A percentile compares a stretch with the other conserved stretches of the same genome.
Evolutionary conservation across 257 asterid species (phyloP).

Genomic region (Ballota nigra): DNA sequence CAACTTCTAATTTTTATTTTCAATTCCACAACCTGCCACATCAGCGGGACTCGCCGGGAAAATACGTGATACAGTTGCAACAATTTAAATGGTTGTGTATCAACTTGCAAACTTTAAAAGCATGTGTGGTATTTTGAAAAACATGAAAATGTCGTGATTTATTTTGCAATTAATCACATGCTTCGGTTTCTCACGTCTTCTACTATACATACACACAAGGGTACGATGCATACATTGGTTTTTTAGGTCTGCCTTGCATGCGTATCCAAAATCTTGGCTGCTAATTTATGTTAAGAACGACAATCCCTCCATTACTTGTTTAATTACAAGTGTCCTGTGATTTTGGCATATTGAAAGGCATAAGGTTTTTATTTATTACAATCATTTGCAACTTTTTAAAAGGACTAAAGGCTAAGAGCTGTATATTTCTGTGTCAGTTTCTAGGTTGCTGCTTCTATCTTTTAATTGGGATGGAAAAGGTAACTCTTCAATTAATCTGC

Average conservation of each 20-base stretch:
- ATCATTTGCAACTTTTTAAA: not conserved
- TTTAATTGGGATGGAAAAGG: constrained; percentile 27
- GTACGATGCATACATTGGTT: not conserved
- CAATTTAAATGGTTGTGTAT: too few species aligned
- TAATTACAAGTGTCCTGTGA: not conserved
- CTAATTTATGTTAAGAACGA: too few species aligned
- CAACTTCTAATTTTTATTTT: too few species aligned
- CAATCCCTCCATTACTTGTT: not conserved
- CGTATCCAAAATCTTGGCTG: not conserved
- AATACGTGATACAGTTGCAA: too few species aligned
- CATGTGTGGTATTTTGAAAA: too few species aligned
- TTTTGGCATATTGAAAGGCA: not conserved
- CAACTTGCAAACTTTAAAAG: too few species aligned
- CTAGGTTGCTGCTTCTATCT: constrained; percentile 33
- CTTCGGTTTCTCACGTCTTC: constrained; percentile 13
- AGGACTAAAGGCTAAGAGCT: constrained; percentile 17
- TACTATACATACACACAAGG: not conserved
- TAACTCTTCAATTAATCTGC: constrained; percentile 51
- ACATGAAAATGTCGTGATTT: too few species aligned
- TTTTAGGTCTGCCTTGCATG: not conserved
- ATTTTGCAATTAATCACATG: not conserved
- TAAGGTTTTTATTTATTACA: not conserved
- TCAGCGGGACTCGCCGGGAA: too few species aligned
- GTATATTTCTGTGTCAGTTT: constrained; percentile 13
- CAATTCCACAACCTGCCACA: too few species aligned